A percentile compares a stretch with the other conserved stretches of the same genome.
Evolutionary conservation across 2,329 filamentous ascomycete species (phyloP).

Genomic region (Scytalidium sp.): DNA sequence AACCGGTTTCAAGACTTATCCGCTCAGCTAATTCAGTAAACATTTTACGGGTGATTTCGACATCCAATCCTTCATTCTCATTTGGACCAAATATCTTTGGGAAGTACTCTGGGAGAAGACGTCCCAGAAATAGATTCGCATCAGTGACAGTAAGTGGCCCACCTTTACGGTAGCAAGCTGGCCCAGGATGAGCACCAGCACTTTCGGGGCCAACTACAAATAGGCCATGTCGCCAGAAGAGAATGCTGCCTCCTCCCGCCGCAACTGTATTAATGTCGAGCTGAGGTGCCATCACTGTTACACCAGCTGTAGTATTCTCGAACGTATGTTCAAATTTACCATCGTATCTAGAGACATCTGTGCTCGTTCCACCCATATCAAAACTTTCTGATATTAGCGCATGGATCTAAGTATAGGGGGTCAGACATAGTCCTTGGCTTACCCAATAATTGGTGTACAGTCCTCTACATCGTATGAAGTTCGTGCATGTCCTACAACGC

Average conservation of each 20-base stretch:
- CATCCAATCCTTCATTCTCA: constrained; percentile 53
- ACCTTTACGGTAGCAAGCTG: constrained; percentile 70
- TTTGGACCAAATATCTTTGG: constrained; percentile 70
- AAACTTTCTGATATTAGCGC: constrained; percentile 38
- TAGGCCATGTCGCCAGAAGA: constrained; percentile 66
- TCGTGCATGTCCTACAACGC: constrained; percentile 63
- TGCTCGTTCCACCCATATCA: constrained; percentile 63
- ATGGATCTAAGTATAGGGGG: no score
- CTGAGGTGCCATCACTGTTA: constrained; percentile 69
- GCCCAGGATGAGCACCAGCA: constrained; percentile 67
- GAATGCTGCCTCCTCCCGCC: constrained; percentile 43
- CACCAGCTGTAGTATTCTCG: constrained; percentile 67
- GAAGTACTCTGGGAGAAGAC: constrained; percentile 60
- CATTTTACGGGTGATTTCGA: constrained; percentile 28
- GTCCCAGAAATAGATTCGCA: constrained; percentile 66
- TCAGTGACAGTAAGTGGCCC: constrained; percentile 71
- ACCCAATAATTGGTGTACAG: constrained; percentile 64
- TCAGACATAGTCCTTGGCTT: no score
- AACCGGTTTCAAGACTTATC: constrained; percentile 28
- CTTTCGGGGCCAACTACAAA: constrained; percentile 67
- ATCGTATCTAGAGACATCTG: constrained; percentile 66
- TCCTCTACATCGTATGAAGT: constrained; percentile 63
- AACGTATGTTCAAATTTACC: constrained; percentile 71
- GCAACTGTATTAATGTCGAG: constrained; percentile 73
- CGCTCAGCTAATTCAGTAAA: background rate